Conservation (phyloP, 2,329 filamentous ascomycete genomes). For the Xylaria arbuscula region DNA sequence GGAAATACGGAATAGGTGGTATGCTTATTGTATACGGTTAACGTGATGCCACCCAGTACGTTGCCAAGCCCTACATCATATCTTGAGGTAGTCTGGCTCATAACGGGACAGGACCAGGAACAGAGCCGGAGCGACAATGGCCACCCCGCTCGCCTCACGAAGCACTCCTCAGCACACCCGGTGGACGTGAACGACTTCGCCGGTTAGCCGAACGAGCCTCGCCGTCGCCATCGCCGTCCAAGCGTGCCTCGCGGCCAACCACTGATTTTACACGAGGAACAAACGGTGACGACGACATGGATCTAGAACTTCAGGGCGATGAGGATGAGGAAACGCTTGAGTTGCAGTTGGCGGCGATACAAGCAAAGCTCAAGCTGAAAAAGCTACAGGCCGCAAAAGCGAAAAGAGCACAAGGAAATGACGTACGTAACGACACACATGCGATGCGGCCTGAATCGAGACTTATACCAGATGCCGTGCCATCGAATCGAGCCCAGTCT, state of each 20-base stretch:
- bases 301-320: constrained; percentile 57
- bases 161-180: constrained; percentile 74
- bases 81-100: constrained; percentile 33
- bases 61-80: constrained; percentile 19
- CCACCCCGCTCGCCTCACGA: constrained; percentile 75
- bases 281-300: constrained; percentile 46
- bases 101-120: constrained; percentile 42
- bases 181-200: constrained; percentile 80
- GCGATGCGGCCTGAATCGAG: constrained; percentile 32
- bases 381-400: constrained; percentile 77
- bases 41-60: constrained; percentile 46
- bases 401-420: constrained; percentile 44
- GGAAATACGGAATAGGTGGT: constrained; percentile 32
- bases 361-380: constrained; percentile 88
- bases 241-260: constrained; percentile 53
- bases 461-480: constrained; percentile 37
- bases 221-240: constrained; percentile 75
- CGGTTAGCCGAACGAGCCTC: constrained; percentile 74
- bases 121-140: constrained; percentile 67
- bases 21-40: constrained; percentile 23
- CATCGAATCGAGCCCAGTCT: constrained; percentile 40
- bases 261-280: constrained; percentile 40
- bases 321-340: constrained; percentile 86
- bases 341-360: constrained; percentile 86
- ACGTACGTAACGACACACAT: constrained; percentile 32